Percentiles rank a stretch among this genome's conserved stretches.
Conservation (phyloP, 805 yeast genomes). For the Candida piceae region DNA sequence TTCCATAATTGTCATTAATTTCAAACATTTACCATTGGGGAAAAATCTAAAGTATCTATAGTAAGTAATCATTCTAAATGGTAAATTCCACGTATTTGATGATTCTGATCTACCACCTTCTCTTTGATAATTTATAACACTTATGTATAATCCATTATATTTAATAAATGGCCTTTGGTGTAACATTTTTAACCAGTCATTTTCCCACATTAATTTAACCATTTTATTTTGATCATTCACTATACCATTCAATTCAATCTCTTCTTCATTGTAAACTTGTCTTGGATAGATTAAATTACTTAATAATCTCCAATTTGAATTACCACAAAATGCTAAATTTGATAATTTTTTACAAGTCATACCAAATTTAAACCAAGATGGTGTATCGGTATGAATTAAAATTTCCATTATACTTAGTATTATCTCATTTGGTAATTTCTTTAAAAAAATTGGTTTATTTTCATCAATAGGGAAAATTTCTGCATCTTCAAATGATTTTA, state of each 20-base stretch:
- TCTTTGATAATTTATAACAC: conserved; percentile 77
- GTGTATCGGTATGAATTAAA: conserved; percentile 45
- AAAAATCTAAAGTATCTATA: conserved; percentile 80
- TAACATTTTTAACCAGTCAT: conserved; percentile 48
- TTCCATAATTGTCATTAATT: conserved; percentile 65
- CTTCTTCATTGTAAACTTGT: conserved; percentile 47
- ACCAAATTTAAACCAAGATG: conserved; percentile 61
- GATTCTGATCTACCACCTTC: conserved; percentile 74
- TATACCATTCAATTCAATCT: conserved; percentile 34
- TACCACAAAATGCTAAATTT: conserved; percentile 48
- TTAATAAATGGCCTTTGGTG: conserved; percentile 69
- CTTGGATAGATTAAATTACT: conserved; percentile 46
- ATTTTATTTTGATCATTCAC: conserved; percentile 29
- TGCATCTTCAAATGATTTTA: conserved; percentile 32
- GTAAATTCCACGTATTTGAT: conserved; percentile 63
- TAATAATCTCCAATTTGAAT: conserved; percentile 45
- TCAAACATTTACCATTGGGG: conserved; percentile 69
- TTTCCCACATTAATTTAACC: conserved; percentile 35
- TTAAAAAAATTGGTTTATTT: conserved; percentile 36
- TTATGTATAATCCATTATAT: conserved; percentile 78
- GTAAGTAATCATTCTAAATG: conserved; percentile 80
- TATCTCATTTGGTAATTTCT: conserved; percentile 53
- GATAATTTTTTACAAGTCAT: conserved; percentile 55
- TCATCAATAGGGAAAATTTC: conserved; percentile 25
- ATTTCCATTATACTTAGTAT: conserved; percentile 45